phyloP scores from a whole-genome alignment of 1,139 yeast species.

The Starmera stellimalicola region DNA sequence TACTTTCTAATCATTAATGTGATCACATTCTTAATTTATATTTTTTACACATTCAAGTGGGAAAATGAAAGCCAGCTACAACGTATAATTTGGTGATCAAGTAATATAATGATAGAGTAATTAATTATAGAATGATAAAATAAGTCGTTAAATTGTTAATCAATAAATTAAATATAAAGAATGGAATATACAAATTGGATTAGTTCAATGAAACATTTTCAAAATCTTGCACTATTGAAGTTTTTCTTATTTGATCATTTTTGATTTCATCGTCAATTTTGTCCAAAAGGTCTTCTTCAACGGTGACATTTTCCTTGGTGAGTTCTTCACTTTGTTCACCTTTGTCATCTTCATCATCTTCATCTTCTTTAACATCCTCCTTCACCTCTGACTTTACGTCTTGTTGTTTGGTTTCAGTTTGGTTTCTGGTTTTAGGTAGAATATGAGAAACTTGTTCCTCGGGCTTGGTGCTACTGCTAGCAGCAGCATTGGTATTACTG shows the following conservation, averaged over 20 bases:
- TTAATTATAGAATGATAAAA: not conserved
- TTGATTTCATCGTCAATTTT: conserved; percentile 6
- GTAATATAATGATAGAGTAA: not conserved
- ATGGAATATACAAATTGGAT: too few relatives aligned
- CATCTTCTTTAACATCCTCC: conserved; percentile 2
- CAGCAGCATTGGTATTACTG: too few relatives aligned
- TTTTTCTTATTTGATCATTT: conserved; percentile 7
- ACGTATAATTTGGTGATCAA: conserved; percentile 74
- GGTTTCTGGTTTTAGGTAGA: conserved; percentile 5
- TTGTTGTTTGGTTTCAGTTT: conserved; percentile 7
- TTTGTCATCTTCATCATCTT: conserved; percentile 5
- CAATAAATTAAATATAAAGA: too few relatives aligned
- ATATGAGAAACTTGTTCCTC: conserved; percentile 6
- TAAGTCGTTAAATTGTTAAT: too few relatives aligned
- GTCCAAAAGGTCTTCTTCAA: conserved; percentile 3
- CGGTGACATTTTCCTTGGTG: conserved; percentile 3
- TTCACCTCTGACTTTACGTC: conserved; percentile 5
- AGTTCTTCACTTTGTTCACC: conserved; percentile 3
- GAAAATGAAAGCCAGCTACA: conserved; percentile 47
- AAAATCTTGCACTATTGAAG: conserved; percentile 9
- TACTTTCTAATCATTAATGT: conserved; percentile 55
- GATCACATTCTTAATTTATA: conserved; percentile 44
- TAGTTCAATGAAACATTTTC: conserved; percentile 3
- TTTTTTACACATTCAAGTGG: conserved; percentile 63
- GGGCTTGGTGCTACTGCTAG: conserved; percentile 3